phyloP scores from a whole-genome alignment of 1,139 yeast genomes.

The Yamadazyma mexicana region DNA sequence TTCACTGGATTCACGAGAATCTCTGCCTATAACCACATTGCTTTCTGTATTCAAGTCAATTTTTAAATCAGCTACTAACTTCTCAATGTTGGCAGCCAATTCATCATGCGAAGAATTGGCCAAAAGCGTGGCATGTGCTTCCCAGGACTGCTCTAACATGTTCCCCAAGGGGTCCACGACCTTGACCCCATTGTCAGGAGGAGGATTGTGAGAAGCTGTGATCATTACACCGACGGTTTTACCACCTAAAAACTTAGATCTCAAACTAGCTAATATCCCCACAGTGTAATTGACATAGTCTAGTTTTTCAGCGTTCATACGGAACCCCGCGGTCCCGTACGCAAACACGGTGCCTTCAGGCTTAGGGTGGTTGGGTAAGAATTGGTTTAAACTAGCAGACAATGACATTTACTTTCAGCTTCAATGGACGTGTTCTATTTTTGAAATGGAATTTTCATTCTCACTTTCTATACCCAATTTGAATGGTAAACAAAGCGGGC shows the following conservation, averaged over 20 bases:
- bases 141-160: slow-evolving; percentile 89
- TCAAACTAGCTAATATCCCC: slow-evolving; percentile 76
- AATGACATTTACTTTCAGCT: slow-evolving; percentile 3
- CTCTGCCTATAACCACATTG: slow-evolving; percentile 59
- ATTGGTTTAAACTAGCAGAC: slow-evolving; percentile 8
- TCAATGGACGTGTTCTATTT: slow-evolving; percentile 13
- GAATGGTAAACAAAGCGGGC: slow-evolving; percentile 6
- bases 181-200: slow-evolving; percentile 94
- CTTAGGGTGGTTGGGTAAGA: slow-evolving; percentile 35
- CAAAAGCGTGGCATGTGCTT: slow-evolving; percentile 69
- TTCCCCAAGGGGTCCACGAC: slow-evolving; percentile 92
- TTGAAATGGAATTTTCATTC: no score
- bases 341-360: slow-evolving; percentile 49
- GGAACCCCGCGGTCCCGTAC: slow-evolving; percentile 97
- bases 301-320: slow-evolving; percentile 68
- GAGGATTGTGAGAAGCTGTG: slow-evolving; percentile 97
- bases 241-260: slow-evolving; percentile 72
- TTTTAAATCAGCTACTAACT: slow-evolving; percentile 30
- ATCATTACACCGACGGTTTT: slow-evolving; percentile 87
- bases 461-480: slow-evolving; percentile 4
- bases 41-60: slow-evolving; percentile 42
- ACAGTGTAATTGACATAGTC: slow-evolving; percentile 86
- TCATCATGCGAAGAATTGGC: slow-evolving; percentile 65
- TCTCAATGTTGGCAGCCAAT: slow-evolving; percentile 25
- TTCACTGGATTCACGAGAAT: slow-evolving; percentile 79